phyloP scores from a whole-genome alignment of 2,329 filamentous ascomycete genomes.

The Penicillium expansum region DNA sequence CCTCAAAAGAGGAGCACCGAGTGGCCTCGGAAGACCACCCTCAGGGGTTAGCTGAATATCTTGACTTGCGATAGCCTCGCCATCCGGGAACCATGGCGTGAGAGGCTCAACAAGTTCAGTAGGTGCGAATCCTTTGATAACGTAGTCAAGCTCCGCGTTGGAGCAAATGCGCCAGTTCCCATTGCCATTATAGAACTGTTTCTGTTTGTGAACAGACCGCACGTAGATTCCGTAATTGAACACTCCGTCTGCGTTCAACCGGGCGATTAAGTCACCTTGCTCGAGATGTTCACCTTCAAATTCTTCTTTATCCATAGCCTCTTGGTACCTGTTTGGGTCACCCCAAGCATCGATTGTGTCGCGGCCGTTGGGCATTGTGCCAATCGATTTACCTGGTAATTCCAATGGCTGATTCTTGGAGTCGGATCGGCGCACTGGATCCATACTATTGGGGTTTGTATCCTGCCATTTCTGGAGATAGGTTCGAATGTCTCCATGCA shows the following conservation, averaged over 20 bases:
- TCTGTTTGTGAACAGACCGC: slow-evolving; percentile 40
- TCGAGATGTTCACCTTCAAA: slow-evolving; percentile 39
- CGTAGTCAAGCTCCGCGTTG: slow-evolving; percentile 46
- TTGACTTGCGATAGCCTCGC: slow-evolving; percentile 23
- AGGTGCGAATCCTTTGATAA: slow-evolving; percentile 50
- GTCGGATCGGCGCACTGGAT: slow-evolving; percentile 29
- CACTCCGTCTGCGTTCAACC: slow-evolving; percentile 29
- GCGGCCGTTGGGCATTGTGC: slow-evolving; percentile 36
- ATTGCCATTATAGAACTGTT: slow-evolving; percentile 44
- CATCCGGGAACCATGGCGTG: slow-evolving; percentile 51
- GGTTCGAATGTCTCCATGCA: slow-evolving; percentile 40
- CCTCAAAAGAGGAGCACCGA: slow-evolving; percentile 36
- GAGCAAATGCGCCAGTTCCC: slow-evolving; percentile 45
- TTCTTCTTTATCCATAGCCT: slow-evolving; percentile 28
- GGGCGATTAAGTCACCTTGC: slow-evolving; percentile 42
- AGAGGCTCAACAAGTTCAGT: slow-evolving; percentile 47
- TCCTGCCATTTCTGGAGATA: slow-evolving; percentile 44
- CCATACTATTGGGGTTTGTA: slow-evolving; percentile 27
- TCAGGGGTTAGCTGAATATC: slow-evolving; percentile 39
- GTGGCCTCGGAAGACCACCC: slow-evolving; percentile 42
- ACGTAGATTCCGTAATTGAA: slow-evolving; percentile 42
- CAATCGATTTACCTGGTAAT: slow-evolving; percentile 21
- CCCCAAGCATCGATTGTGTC: slow-evolving; percentile 31
- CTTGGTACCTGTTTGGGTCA: slow-evolving; percentile 24
- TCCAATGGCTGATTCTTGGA: slow-evolving; percentile 13